Base-by-base conservation (phyloP, 805 yeast species). In the Brettanomyces bruxellensis region DNA sequence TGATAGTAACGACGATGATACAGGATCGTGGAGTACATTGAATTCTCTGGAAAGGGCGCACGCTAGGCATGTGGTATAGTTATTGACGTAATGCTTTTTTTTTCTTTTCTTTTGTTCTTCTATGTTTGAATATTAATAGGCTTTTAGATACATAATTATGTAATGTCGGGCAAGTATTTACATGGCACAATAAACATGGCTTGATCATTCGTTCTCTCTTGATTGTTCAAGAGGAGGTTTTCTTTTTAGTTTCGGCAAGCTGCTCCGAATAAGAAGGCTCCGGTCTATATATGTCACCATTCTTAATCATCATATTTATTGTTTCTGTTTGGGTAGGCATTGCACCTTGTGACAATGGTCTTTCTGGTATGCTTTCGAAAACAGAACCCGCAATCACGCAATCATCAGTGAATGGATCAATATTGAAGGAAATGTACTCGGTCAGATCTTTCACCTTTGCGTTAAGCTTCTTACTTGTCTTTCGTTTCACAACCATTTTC, bases 311-410 rank as follows among this genome's bases (percentile, higher is more conserved):
- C 25, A 48, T 54, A 34, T 58, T 54, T 22, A 64, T 48, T 8
- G 62, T 59, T 49, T 55, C 60, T 34, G 52, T 51, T 47, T 53
- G 64, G n/a, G 57, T 49, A 8, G 61, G 56, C 50, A 55, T 57
- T 25, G 49, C 56, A 34, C 59, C 55, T 5, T 63, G 60, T 41
- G 57, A 55, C 12, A 62, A 41, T 11, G 51, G 64, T 47, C 71
- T 76, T 22, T 54, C 57, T 12, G 75, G 71, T 50, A 66, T 61
- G 50, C 75, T 71, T 60, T 86, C 86, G 63, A 87, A 82, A 40
- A 81, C 70, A 38, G 85, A 72, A 39, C 87, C 87, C 49, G 86
- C 77, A 54, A 86, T 62, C 25, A 75, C 68, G 48, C 79, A 68
- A 47, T 76, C 70, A 56, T 82, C 68, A 46, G 81, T 65, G 47